phyloP scores from a whole-genome alignment of 129 eudicot species.

The Artemisia argyi region DNA sequence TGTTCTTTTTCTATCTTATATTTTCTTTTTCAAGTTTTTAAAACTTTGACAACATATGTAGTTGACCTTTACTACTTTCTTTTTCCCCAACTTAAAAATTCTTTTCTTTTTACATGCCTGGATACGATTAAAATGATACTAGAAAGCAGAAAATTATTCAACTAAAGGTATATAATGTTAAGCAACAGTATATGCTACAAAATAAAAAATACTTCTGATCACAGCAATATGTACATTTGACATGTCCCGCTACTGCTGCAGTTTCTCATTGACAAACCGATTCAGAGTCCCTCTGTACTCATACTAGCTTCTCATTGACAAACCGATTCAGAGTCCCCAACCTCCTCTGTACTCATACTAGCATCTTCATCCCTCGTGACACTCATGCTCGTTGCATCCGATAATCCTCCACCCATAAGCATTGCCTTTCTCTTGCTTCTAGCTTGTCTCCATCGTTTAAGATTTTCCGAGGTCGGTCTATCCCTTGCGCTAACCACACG shows the following conservation, averaged over 20 bases:
- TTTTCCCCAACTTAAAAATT: too few species aligned
- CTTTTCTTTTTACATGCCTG: too few species aligned
- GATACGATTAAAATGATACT: background rate
- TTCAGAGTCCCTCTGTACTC: slow-evolving; percentile 64
- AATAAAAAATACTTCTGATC: background rate
- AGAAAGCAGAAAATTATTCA: background rate
- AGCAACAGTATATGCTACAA: background rate
- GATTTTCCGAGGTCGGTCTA: slow-evolving; percentile 37
- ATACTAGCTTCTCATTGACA: slow-evolving; percentile 34
- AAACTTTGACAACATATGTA: too few species aligned
- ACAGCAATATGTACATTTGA: background rate
- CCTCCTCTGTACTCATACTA: slow-evolving; percentile 41
- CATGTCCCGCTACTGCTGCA: background rate
- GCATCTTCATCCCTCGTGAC: slow-evolving; percentile 45
- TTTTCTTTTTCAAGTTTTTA: too few species aligned
- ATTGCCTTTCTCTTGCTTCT: slow-evolving; percentile 67
- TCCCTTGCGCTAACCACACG: slow-evolving; percentile 13
- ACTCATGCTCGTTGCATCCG: slow-evolving; percentile 56
- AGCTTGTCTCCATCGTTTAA: slow-evolving; percentile 51
- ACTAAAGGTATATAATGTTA: background rate
- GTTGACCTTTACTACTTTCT: too few species aligned
- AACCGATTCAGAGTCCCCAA: slow-evolving; percentile 69
- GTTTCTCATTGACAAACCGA: slow-evolving; percentile 44
- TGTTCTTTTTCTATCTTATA: too few species aligned
- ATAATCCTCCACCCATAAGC: slow-evolving; percentile 32